phyloP scores from a whole-genome alignment of 257 asterid genomes.

The Mitragyna speciosa region DNA sequence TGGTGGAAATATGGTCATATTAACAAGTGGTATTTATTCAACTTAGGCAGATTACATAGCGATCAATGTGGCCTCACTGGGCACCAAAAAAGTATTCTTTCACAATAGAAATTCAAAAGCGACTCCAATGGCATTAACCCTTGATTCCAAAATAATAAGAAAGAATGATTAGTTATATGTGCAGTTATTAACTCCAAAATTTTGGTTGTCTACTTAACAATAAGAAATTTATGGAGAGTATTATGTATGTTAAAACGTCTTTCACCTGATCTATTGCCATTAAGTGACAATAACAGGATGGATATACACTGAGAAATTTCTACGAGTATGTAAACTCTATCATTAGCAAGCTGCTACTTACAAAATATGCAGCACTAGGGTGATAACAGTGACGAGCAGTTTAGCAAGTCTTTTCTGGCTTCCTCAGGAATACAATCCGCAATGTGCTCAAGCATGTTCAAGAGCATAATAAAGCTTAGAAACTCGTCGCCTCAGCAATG shows the following conservation, averaged over 20 bases:
- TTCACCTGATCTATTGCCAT: not conserved
- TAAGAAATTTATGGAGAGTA: not conserved
- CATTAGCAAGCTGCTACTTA: conserved; percentile 27
- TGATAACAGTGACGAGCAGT: conserved; percentile 22
- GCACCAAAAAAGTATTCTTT: not conserved
- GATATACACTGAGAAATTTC: not conserved
- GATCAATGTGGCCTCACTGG: too few relatives aligned
- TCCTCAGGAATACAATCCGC: conserved; percentile 21
- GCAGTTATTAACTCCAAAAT: not conserved
- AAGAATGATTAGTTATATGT: not conserved
- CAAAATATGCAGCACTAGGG: conserved; percentile 35
- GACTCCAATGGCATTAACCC: not conserved
- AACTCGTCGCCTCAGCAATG: conserved; percentile 70
- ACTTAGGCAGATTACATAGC: not conserved
- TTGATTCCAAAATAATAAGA: not conserved
- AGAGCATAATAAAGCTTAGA: conserved; percentile 62
- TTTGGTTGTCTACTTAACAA: not conserved
- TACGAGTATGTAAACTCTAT: not conserved
- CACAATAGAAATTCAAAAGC: not conserved
- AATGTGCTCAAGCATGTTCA: conserved; percentile 50
- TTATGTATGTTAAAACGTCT: not conserved
- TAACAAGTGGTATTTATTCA: not conserved
- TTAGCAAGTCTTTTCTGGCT: conserved; percentile 18
- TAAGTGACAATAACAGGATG: not conserved
- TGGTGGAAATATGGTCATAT: not conserved